phyloP scores from a whole-genome alignment of 2,329 filamentous ascomycete species.

The Hymenoscyphus fructigenus region DNA sequence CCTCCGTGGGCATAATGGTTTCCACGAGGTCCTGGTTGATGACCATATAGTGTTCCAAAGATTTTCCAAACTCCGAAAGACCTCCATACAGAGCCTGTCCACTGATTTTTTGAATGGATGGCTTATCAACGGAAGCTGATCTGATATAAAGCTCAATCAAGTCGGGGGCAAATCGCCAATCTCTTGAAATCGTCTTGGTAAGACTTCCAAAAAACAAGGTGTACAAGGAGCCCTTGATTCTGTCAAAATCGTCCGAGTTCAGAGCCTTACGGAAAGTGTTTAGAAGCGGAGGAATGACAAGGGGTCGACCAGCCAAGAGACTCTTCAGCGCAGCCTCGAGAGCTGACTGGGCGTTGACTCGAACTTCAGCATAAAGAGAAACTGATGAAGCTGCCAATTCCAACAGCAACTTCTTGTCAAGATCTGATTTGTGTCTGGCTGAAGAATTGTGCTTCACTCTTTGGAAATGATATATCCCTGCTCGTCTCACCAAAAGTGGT shows the following conservation, averaged over 20 bases:
- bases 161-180: conserved; percentile 94
- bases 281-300: conserved; percentile 88
- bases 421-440: conserved; percentile 81
- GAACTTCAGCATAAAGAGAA: conserved; percentile 91
- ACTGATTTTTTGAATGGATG: conserved; percentile 88
- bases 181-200: conserved; percentile 80
- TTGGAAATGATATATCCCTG: conserved; percentile 91
- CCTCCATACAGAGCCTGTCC: conserved; percentile 74
- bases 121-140: conserved; percentile 86
- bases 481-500: conserved; percentile 85
- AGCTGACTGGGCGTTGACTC: conserved; percentile 87
- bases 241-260: conserved; percentile 76
- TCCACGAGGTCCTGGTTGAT: conserved; percentile 70
- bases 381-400: conserved; percentile 89
- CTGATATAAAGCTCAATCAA: conserved; percentile 87
- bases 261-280: conserved; percentile 76
- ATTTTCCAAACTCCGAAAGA: conserved; percentile 86
- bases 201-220: conserved; percentile 86
- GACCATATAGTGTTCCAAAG: conserved; percentile 82
- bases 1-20: conserved; percentile 66
- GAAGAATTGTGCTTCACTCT: conserved; percentile 92
- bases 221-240: conserved; percentile 94
- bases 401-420: conserved; percentile 81
- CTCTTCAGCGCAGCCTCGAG: conserved; percentile 92
- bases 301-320: conserved; percentile 79